Conservation (phyloP, 2,329 filamentous ascomycete genomes). For the Pseudogymnoascus verrucosus region DNA sequence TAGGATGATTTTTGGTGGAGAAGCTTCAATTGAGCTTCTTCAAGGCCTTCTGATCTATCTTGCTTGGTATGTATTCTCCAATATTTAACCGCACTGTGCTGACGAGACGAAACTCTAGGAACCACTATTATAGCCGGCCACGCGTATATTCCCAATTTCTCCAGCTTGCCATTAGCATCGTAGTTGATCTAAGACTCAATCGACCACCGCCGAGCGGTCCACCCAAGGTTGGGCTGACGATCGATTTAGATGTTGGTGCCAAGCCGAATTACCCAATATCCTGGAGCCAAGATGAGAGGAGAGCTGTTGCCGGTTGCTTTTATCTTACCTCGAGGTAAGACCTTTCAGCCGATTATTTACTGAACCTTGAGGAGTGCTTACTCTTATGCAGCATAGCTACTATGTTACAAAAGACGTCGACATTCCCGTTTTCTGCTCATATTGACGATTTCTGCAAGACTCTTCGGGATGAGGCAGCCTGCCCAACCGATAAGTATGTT, state of each 20-base stretch:
- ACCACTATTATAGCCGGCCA: neutral
- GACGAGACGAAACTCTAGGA: neutral
- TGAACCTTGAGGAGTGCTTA: neutral
- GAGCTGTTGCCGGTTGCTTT: constrained; percentile 36
- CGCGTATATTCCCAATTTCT: neutral
- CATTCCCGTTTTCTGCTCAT: constrained; percentile 27
- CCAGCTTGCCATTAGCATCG: neutral
- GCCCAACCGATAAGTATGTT: constrained; percentile 30
- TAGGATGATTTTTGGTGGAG: constrained; percentile 14
- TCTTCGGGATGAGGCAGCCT: constrained; percentile 27
- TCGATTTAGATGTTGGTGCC: constrained; percentile 11
- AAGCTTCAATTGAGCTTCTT: constrained; percentile 8
- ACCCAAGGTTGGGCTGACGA: neutral
- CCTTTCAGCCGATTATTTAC: neutral
- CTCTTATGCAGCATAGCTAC: constrained; percentile 26
- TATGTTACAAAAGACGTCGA: constrained; percentile 32
- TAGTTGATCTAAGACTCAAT: constrained; percentile 21
- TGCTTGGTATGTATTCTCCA: neutral
- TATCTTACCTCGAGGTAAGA: constrained; percentile 30
- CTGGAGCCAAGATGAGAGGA: constrained; percentile 34
- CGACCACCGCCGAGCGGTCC: constrained; percentile 14
- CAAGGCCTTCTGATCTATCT: neutral
- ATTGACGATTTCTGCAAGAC: constrained; percentile 32
- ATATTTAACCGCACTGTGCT: neutral
- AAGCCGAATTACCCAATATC: constrained; percentile 9